phyloP scores from a whole-genome alignment of 768 basidiomycete genomes.

The Krasilnikovozyma curviuscula region DNA sequence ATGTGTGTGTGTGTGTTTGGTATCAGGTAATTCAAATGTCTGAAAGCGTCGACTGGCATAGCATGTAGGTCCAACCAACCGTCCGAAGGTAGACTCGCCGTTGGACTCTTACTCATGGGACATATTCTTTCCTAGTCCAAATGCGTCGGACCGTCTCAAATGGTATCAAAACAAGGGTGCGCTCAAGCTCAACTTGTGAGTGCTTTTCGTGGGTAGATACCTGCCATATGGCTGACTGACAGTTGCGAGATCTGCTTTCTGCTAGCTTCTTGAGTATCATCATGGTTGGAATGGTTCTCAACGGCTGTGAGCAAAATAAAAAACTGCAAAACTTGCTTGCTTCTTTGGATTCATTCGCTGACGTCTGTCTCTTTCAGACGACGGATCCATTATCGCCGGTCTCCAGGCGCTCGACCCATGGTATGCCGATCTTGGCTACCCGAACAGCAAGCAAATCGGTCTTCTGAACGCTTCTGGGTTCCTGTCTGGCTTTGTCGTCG shows the following conservation, averaged over 20 bases:
- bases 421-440: slow-evolving; percentile 25
- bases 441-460: slow-evolving; percentile 21
- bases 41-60: not conserved
- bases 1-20: not conserved
- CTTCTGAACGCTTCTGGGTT: slow-evolving; percentile 24
- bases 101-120: not conserved
- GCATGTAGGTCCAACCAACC: not conserved
- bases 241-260: not conserved
- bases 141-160: slow-evolving; percentile 22
- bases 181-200: slow-evolving; percentile 28
- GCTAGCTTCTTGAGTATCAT: slow-evolving; percentile 25
- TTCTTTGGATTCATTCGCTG: not conserved
- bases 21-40: not conserved
- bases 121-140: slow-evolving; percentile 18
- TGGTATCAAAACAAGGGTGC: slow-evolving; percentile 26
- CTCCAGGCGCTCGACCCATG: slow-evolving; percentile 26
- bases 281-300: slow-evolving; percentile 27
- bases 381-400: slow-evolving; percentile 24
- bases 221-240: not conserved
- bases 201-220: not conserved
- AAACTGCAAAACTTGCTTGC: too few species aligned
- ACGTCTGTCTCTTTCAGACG: slow-evolving; percentile 15
- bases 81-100: not conserved
- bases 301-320: slow-evolving; percentile 24
- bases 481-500: slow-evolving; percentile 25